These are phyloP conservation scores for Fraxinus excelsior DNA, from an alignment of 257 asterid genomes.

Conservation along the genomic window DNA sequence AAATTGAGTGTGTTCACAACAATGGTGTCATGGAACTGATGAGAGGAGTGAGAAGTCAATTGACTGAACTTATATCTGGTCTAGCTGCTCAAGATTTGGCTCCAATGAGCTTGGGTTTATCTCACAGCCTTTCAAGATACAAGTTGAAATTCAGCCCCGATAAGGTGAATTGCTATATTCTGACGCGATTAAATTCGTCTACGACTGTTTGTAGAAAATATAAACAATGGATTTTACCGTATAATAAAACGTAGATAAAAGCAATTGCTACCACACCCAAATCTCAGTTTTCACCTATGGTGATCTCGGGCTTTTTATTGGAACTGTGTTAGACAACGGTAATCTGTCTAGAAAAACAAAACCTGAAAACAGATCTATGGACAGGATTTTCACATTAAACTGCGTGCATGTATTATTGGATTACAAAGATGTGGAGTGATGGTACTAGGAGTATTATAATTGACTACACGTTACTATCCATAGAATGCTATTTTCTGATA, in stretches of 20 bases:
- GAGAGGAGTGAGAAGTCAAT: constrained; percentile 88
- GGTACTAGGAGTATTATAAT: neutral
- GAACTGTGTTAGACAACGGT: neutral
- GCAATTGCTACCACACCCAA: neutral
- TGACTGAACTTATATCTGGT: constrained; percentile 82
- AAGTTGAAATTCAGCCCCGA: constrained; percentile 91
- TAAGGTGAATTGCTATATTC: constrained; percentile 44
- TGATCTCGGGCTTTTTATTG: neutral
- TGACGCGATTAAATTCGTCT: neutral
- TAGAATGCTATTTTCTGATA: neutral
- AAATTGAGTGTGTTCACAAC: constrained; percentile 87
- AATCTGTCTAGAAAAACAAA: neutral
- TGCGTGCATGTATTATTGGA: neutral
- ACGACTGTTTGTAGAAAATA: neutral
- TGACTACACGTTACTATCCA: neutral
- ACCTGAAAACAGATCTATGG: neutral
- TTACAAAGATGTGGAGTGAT: neutral
- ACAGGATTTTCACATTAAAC: neutral
- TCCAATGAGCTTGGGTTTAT: constrained; percentile 91
- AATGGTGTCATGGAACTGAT: constrained; percentile 80
- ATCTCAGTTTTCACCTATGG: neutral
- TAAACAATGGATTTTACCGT: neutral
- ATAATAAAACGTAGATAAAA: neutral
- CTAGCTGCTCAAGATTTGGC: constrained; percentile 82
- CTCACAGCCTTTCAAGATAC: constrained; percentile 87